These are phyloP conservation scores for Ananas comosus DNA, from an alignment of 176 grass and related monocot genomes.

Conservation along the genomic window DNA sequence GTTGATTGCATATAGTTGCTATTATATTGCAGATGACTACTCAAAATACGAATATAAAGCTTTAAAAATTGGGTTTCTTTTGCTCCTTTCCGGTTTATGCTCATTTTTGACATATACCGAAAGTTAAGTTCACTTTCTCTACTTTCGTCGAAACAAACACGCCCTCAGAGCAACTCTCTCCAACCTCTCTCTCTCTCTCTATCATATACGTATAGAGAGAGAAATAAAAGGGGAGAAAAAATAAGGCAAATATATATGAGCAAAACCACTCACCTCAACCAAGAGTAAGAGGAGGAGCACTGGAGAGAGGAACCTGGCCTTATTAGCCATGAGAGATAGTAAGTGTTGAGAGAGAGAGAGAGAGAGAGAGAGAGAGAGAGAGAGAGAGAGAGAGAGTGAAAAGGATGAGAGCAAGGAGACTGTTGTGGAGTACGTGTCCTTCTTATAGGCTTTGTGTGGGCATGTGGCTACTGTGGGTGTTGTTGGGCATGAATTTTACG, in stretches of 20 bases:
- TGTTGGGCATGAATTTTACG: neutral
- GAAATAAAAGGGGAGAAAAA: no score
- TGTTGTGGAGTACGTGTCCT: neutral
- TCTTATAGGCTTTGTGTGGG: no score
- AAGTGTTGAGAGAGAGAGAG: neutral
- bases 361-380: no score
- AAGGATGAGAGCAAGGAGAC: neutral
- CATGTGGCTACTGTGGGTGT: neutral
- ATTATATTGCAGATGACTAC: neutral
- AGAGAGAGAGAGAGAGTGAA: neutral
- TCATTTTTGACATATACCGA: no score
- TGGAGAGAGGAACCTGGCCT: neutral
- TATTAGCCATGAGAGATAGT: conserved; percentile 15
- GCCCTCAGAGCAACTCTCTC: no score
- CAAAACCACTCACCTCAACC: conserved; percentile 15
- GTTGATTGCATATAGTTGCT: neutral
- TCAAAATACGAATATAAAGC: conserved; percentile 1
- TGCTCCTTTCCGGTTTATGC: no score
- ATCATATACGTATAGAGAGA: no score
- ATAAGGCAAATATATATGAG: no score
- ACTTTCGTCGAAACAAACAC: no score
- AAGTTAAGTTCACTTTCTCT: no score
- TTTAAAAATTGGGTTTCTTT: no score
- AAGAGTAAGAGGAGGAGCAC: conserved; percentile 44
- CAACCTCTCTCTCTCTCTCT: no score